Base-by-base conservation (phyloP, 371 early-diverging fungal genomes). In the Actinomucor elegans region DNA sequence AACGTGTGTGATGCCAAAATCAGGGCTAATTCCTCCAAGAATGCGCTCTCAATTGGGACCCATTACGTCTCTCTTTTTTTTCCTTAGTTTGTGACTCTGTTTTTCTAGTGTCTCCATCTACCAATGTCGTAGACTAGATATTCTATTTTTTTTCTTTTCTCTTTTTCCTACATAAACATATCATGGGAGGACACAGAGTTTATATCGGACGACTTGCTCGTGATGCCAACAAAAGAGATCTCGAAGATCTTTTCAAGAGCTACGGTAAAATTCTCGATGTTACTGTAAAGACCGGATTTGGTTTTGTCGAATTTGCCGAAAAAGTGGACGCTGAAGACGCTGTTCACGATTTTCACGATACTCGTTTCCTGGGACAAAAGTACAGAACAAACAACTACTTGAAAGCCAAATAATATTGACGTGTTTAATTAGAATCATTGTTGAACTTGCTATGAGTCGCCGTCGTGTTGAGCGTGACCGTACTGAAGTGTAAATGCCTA, bases 251-350 rank as follows among this genome's bases (percentile, higher is more conserved):
- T 37, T 85, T 87, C 59, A 71, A 77, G 43, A 69, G 67, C 23
- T 83, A 73, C 50, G 87, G 87, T 27, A 67, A 73, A 44, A 77
- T 88, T 57, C 75, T 78, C 53, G 87, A 87, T 46, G 73, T 83
- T 42, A 85, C 77, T 21, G 66, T 87, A 40, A 83, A 83, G 62
- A 80, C 71, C 42, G 86, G 87, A 29, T 88, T 87, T 62, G 88
- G 87, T 23, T 88, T 87, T 68, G 84, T 87, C 28, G 77, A 87
- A 57, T 87, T 83, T 53, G 71, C 68, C 33, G 84, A 87, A 55
- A 68, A 64, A 44, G 62, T 76, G 33, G 84, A 85, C 70, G 87
- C 87, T 41, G 75, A 83, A 51, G 88, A 88, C 71, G 86, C 77
- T n/a, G 83, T 88, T 35, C 74, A 81, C 34, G 80, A 80, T 52